Evolutionary conservation across 129 eudicot genomes (phyloP).

Genomic region (Erigeron canadensis): DNA sequence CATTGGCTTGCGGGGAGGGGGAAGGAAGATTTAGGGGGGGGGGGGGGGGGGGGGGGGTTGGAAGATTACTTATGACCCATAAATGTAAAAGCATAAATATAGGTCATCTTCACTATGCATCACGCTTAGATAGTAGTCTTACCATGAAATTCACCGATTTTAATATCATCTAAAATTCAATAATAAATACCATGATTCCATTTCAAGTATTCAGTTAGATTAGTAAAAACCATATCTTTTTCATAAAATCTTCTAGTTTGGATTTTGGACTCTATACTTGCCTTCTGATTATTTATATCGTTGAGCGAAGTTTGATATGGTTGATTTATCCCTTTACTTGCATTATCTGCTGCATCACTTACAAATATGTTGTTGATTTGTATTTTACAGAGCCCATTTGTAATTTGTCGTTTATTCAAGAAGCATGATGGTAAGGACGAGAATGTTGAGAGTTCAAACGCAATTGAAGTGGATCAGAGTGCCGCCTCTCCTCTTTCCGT

Average conservation of each 20-base stretch:
- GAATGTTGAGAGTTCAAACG: conserved; percentile 36
- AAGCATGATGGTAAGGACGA: conserved; percentile 66
- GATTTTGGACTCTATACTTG: too few species aligned
- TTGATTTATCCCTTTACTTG: too few species aligned
- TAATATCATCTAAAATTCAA: background rate
- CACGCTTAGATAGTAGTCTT: background rate
- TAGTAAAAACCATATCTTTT: too few species aligned
- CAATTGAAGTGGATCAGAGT: conserved; percentile 47
- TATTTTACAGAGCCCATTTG: conserved; percentile 56
- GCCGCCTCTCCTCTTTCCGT: conserved; percentile 36
- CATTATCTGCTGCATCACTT: background rate
- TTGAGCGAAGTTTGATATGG: too few species aligned
- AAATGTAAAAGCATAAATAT: background rate
- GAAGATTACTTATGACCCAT: too few species aligned
- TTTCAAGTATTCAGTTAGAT: too few species aligned
- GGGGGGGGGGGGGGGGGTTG: too few species aligned
- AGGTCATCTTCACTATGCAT: background rate
- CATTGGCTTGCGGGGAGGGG: too few species aligned
- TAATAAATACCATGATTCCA: background rate
- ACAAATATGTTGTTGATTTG: background rate
- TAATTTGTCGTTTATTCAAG: conserved; percentile 74
- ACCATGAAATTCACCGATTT: background rate
- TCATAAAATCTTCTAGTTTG: too few species aligned
- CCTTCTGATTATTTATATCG: too few species aligned
- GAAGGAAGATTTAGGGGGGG: too few species aligned